A percentile compares a stretch with the other conserved stretches of the same genome.
These are phyloP conservation scores for Debaryomyces nepalensis DNA, from an alignment of 1,139 yeast genomes.

Conservation along the genomic window DNA sequence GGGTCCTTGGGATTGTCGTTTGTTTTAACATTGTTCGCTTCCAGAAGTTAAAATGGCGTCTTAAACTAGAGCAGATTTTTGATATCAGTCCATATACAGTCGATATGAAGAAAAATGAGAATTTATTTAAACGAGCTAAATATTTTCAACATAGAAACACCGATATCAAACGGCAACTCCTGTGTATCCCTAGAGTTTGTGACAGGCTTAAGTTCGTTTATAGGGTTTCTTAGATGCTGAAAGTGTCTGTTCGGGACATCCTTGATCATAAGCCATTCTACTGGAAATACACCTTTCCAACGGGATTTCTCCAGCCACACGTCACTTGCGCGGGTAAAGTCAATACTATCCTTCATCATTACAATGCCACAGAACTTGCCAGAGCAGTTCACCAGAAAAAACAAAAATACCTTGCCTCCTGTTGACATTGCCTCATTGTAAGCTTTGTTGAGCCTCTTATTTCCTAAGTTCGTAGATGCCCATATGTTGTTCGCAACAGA, in stretches of 20 bases:
- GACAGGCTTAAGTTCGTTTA: slow-evolving; percentile 56
- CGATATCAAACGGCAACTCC: slow-evolving; percentile 50
- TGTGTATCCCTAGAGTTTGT: slow-evolving; percentile 67
- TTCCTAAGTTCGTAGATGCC: slow-evolving; percentile 65
- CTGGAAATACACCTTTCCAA: slow-evolving; percentile 57
- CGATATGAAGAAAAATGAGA: background rate
- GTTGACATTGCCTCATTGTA: slow-evolving; percentile 20
- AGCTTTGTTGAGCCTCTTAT: slow-evolving; percentile 49
- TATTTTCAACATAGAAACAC: slow-evolving; percentile 52
- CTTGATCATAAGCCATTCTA: slow-evolving; percentile 56
- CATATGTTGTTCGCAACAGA: slow-evolving; percentile 56
- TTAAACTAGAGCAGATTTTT: slow-evolving; percentile 1
- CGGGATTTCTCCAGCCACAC: slow-evolving; percentile 54
- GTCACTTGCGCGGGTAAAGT: slow-evolving; percentile 39
- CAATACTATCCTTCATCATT: slow-evolving; percentile 51
- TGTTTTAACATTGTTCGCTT: slow-evolving; percentile 2
- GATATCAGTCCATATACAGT: slow-evolving; percentile 7
- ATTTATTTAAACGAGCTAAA: slow-evolving; percentile 35
- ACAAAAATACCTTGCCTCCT: slow-evolving; percentile 45
- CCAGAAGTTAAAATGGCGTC: background rate
- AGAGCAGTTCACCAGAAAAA: slow-evolving; percentile 63
- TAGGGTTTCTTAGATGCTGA: slow-evolving; percentile 47
- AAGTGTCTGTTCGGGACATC: slow-evolving; percentile 55
- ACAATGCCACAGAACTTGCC: slow-evolving; percentile 69
- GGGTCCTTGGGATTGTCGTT: background rate